phyloP scores from a whole-genome alignment of 768 basidiomycete species.

The Boletus sp. region DNA sequence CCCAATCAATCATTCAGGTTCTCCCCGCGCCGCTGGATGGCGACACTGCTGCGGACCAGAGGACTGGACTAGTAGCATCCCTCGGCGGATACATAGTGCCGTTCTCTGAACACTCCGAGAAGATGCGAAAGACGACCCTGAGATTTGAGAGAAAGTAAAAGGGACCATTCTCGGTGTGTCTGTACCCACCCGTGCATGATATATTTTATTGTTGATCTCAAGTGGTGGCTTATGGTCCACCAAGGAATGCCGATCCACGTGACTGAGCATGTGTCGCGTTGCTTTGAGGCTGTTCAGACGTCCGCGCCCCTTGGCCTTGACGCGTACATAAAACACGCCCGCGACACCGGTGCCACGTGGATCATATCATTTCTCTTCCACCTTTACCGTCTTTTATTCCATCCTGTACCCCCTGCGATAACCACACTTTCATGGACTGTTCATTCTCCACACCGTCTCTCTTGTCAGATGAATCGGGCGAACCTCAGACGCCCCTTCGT shows the following conservation, averaged over 20 bases:
- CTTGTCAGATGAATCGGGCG: slow-evolving; percentile 14
- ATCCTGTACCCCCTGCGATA: not conserved
- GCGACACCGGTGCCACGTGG: not conserved
- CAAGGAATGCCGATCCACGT: slow-evolving; percentile 23
- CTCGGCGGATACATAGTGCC: slow-evolving; percentile 42
- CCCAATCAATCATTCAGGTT: slow-evolving; percentile 68
- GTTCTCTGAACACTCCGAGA: slow-evolving; percentile 37
- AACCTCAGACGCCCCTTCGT: slow-evolving; percentile 33
- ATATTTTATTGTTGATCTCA: slow-evolving; percentile 7
- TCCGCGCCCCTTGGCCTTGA: slow-evolving; percentile 4
- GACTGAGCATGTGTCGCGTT: slow-evolving; percentile 16
- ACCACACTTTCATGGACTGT: slow-evolving; percentile 6
- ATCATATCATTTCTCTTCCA: not conserved
- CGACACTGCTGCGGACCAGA: slow-evolving; percentile 24
- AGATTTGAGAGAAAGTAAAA: slow-evolving; percentile 23
- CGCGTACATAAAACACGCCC: slow-evolving; percentile 10
- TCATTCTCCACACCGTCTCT: slow-evolving; percentile 3
- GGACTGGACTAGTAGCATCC: slow-evolving; percentile 27
- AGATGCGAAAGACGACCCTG: slow-evolving; percentile 35
- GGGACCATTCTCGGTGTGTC: slow-evolving; percentile 19
- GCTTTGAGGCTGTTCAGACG: slow-evolving; percentile 22
- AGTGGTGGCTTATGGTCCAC: not conserved
- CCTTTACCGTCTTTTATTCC: not conserved
- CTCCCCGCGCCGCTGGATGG: slow-evolving; percentile 46
- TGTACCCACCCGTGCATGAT: slow-evolving; percentile 3